A percentile compares a stretch with the other conserved stretches of the same genome.
Evolutionary conservation across 2,329 filamentous ascomycete species (phyloP).

Genomic region (Arthrobotrys sinensis): DNA sequence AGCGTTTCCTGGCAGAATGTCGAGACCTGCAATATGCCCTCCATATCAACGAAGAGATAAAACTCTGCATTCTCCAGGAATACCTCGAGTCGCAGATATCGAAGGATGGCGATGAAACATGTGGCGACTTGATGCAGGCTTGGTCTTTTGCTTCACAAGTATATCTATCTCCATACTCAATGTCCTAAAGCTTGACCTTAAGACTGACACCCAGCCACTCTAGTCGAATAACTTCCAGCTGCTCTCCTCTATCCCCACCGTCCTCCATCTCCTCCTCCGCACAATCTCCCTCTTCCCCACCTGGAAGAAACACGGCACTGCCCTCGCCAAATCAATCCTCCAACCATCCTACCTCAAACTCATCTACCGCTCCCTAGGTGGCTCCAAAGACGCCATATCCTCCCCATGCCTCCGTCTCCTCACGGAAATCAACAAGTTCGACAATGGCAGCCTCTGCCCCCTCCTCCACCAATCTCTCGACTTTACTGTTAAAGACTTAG

Average conservation of each 20-base stretch:
- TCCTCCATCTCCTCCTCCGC: constrained; percentile 85
- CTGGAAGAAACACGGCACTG: constrained; percentile 80
- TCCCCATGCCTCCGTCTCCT: constrained; percentile 89
- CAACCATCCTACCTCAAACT: constrained; percentile 86
- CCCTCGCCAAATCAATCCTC: constrained; percentile 84
- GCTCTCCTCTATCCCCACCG: constrained; percentile 83
- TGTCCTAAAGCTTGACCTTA: background rate
- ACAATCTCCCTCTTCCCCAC: constrained; percentile 82
- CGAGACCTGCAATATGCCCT: constrained; percentile 57
- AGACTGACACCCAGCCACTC: constrained; percentile 14
- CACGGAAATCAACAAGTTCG: constrained; percentile 86
- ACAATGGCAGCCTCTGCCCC: constrained; percentile 85
- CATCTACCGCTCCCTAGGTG: constrained; percentile 82
- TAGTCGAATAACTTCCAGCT: constrained; percentile 80
- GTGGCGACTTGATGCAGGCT: constrained; percentile 85
- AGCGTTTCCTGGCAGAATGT: constrained; percentile 61
- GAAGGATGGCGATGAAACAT: constrained; percentile 74
- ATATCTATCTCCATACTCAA: background rate
- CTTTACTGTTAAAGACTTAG: constrained; percentile 83
- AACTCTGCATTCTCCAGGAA: constrained; percentile 75
- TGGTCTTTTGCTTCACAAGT: constrained; percentile 87
- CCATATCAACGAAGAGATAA: constrained; percentile 48
- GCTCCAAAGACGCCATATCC: constrained; percentile 88
- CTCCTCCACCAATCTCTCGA: constrained; percentile 83
- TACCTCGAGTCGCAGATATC: constrained; percentile 76